Conservation (phyloP, 352 stramenopile species). For the Aphanomyces euteiches region DNA sequence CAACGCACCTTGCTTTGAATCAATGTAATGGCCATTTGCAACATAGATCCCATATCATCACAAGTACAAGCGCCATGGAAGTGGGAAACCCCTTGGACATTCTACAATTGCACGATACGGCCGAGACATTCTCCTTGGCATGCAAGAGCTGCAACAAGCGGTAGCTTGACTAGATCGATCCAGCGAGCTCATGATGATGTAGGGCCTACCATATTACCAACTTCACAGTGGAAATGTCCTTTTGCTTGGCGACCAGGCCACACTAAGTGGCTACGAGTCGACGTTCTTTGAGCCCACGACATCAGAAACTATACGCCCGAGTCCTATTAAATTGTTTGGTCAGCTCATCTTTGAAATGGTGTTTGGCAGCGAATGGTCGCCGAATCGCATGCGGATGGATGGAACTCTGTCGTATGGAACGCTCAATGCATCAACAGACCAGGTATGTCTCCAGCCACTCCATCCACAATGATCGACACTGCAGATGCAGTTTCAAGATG, state of each 20-base stretch:
- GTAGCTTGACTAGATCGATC: not conserved
- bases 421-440: not conserved
- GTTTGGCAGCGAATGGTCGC: conserved; percentile 12
- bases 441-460: not conserved
- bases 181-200: not conserved
- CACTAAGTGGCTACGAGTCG: conserved; percentile 23
- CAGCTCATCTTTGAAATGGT: conserved; percentile 24
- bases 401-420: not conserved
- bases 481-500: conserved; percentile 5
- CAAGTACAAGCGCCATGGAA: conserved; percentile 16
- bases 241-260: conserved; percentile 6
- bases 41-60: conserved; percentile 19
- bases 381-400: not conserved
- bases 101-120: conserved; percentile 14
- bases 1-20: not conserved
- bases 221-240: conserved; percentile 21
- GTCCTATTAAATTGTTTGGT: conserved; percentile 6
- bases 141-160: conserved; percentile 14
- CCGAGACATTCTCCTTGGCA: conserved; percentile 25
- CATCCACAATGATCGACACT: not conserved
- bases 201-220: conserved; percentile 8
- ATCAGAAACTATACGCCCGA: too few relatives aligned
- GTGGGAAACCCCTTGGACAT: not conserved
- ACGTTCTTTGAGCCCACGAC: conserved; percentile 2
- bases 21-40: not conserved